Base-by-base conservation (phyloP, 2,329 filamentous ascomycete species). In the Chrysosphaeria jannelii region DNA sequence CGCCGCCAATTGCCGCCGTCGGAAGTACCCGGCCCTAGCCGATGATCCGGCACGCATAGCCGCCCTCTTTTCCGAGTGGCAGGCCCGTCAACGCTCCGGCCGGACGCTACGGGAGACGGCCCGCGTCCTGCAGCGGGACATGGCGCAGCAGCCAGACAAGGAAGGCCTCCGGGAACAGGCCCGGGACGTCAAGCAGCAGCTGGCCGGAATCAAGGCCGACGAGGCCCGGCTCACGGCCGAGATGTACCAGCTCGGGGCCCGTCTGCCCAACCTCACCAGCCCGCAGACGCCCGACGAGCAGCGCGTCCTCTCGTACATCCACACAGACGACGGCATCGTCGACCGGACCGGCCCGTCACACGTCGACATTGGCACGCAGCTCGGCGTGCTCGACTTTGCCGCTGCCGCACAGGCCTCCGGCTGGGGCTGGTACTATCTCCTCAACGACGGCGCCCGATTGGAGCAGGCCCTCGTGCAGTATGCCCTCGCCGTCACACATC, bases 361-460 rank as follows among this genome's bases (percentile, higher is more conserved):
- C 41, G 70, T 85, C 6, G 59, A 81, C 33, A 81, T 97, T 34
- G 85, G 85, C 15, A 53, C 63, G 4, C 62, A 78, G 37, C 58
- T 97, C n/a, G 66, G 68, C 16, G 55, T 97, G n/a, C 52, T 97
- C 24, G 81, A 97, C 46, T 91, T 97, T 38, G 53, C 69, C 5
- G 66, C 58, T 28, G 76, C 78, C 5, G 68, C 68, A 2, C 64
- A 59, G n/a, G 67, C 75, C 2, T 74, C 69, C 4, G 85, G 85
- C 18, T 97, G 81, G 81, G 85, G 85, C 2, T 97, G 78, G 75
- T 97, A 97, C 48, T 93, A 78, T 44, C 61, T 97, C 8, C 52
- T 75, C n/a, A 75, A 81, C 38, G 79, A 89, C 37, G 85, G 66
- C 6, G 79, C 79, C 0, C 61, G 85, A 41, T 57, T 97, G n/a